Conservation (phyloP, 1,139 yeast genomes). For the Meyerozyma guilliermondii region DNA sequence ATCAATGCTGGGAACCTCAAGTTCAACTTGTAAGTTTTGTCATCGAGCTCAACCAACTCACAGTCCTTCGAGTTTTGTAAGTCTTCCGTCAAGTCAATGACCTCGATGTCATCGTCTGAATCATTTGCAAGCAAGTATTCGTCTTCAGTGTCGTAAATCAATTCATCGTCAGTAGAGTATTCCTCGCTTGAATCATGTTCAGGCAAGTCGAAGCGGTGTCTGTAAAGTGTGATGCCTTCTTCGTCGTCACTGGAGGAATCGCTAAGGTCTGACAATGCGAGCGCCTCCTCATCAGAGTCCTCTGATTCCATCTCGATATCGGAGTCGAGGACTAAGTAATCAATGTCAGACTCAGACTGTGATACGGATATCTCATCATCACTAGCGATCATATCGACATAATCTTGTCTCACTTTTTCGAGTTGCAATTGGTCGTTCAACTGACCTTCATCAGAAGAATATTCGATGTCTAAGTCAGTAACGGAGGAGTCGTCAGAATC, state of each 20-base stretch:
- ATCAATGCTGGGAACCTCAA: constrained; percentile 42
- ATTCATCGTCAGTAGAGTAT: constrained; percentile 38
- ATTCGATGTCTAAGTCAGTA: constrained; percentile 26
- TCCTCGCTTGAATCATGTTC: constrained; percentile 27
- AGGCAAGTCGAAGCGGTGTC: constrained; percentile 38
- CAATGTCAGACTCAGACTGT: constrained; percentile 27
- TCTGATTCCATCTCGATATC: constrained; percentile 11
- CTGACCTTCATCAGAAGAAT: constrained; percentile 29
- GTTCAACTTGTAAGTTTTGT: constrained; percentile 36
- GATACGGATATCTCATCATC: constrained; percentile 19
- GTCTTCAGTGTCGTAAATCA: constrained; percentile 26
- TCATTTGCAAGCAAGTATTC: constrained; percentile 12
- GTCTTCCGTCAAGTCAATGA: constrained; percentile 41
- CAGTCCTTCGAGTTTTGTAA: constrained; percentile 43
- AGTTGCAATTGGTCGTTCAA: constrained; percentile 31
- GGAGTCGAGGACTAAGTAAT: constrained; percentile 24
- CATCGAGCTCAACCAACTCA: constrained; percentile 38
- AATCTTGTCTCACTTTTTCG: constrained; percentile 38
- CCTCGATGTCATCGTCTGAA: constrained; percentile 30
- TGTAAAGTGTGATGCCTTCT: constrained; percentile 38
- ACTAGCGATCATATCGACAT: constrained; percentile 33
- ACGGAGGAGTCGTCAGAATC: constrained; percentile 10
- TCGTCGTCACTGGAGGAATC: constrained; percentile 30
- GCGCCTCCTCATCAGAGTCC: constrained; percentile 22
- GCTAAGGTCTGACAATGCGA: constrained; percentile 14